Percentiles rank a stretch among this genome's conserved stretches.
These are phyloP conservation scores for Phytophthora megakarya DNA, from an alignment of 352 stramenopile species.

Conservation along the genomic window DNA sequence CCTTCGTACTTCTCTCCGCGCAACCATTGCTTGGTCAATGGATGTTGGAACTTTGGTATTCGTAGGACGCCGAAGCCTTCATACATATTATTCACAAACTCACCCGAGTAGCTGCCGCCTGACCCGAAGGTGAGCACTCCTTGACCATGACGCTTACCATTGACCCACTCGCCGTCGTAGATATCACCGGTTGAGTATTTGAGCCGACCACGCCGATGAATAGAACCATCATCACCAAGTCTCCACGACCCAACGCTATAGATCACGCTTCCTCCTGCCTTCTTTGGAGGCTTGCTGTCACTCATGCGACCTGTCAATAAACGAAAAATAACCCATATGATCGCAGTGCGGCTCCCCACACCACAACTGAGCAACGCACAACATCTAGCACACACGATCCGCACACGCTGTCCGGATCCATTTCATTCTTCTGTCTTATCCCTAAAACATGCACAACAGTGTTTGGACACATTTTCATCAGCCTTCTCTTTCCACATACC, in stretches of 20 bases:
- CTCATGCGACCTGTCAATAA: constrained; percentile 10
- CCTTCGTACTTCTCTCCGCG: constrained; percentile 70
- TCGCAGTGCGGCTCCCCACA: constrained; percentile 12
- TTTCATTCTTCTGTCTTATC: constrained; percentile 32
- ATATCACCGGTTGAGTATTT: constrained; percentile 78
- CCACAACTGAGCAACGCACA: constrained; percentile 6
- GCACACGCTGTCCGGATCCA: constrained; percentile 11
- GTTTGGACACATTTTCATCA: constrained; percentile 29
- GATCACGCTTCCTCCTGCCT: constrained; percentile 41
- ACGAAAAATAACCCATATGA: constrained; percentile 24
- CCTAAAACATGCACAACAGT: constrained; percentile 40
- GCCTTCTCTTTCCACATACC: constrained; percentile 12
- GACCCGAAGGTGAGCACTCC: constrained; percentile 54
- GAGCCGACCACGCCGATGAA: constrained; percentile 71
- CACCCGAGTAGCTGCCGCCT: constrained; percentile 54
- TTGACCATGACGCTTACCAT: constrained; percentile 76
- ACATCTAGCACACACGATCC: constrained; percentile 22
- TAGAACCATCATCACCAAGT: constrained; percentile 69
- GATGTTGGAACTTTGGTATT: constrained; percentile 56
- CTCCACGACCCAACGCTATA: constrained; percentile 76
- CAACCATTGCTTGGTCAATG: constrained; percentile 68
- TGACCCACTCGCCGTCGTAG: constrained; percentile 88
- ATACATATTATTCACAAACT: constrained; percentile 61
- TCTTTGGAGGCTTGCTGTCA: constrained; percentile 11
- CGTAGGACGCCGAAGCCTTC: constrained; percentile 68